Percentiles rank a stretch among this genome's conserved stretches.
Conservation (phyloP, 73 alveolate genomes). For the Tetrahymena elliotti region DNA sequence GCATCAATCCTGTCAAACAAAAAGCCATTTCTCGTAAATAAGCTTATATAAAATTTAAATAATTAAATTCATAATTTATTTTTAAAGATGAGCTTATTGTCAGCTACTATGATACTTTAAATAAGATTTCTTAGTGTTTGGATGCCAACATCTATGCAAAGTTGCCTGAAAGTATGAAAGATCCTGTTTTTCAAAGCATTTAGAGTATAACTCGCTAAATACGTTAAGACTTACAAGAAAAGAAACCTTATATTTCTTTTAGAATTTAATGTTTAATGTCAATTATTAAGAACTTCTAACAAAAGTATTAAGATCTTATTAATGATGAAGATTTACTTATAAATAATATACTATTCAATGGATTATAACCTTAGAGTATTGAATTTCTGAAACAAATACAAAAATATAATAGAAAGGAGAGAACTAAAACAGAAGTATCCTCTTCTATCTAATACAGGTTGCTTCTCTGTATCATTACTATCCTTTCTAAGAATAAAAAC, state of each 20-base stretch:
- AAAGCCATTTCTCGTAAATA: neutral
- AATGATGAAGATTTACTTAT: neutral
- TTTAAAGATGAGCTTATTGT: neutral
- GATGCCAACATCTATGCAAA: neutral
- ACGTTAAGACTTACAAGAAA: neutral
- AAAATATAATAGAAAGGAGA: neutral
- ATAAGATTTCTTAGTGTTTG: neutral
- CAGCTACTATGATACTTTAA: neutral
- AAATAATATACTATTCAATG: neutral
- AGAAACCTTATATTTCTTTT: neutral
- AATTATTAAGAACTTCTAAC: neutral
- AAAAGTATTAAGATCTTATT: neutral
- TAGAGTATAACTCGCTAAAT: neutral
- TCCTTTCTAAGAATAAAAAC: neutral
- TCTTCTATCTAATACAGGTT: neutral
- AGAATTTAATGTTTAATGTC: neutral
- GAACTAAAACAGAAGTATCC: neutral
- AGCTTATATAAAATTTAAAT: neutral
- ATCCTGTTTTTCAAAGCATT: neutral
- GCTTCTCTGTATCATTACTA: neutral
- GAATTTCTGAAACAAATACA: neutral
- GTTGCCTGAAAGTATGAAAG: neutral
- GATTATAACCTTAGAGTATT: neutral
- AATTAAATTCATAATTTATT: neutral
- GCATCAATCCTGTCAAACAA: neutral